Conservation (phyloP, 306 rosid genomes). For the Begonia fuchsioides region DNA sequence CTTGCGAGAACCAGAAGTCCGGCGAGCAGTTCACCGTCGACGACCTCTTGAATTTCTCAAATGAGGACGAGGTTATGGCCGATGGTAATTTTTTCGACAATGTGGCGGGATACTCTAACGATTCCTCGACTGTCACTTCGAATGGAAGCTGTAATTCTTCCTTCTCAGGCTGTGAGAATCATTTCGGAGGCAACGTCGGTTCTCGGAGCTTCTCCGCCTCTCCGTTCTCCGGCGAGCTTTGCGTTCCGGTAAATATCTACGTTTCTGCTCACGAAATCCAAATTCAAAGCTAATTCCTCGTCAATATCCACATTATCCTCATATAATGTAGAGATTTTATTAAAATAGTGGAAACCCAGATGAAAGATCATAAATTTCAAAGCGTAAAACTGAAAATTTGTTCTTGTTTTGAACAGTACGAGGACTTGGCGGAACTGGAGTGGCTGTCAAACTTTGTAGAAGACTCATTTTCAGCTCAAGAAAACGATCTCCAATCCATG, state of each 20-base stretch:
- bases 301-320: no score
- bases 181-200: conserved; percentile 23
- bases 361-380: no score
- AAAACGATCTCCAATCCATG: conserved; percentile 51
- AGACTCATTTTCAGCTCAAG: conserved; percentile 64
- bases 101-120: conserved; percentile 47
- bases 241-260: conserved; percentile 51
- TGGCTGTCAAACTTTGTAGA: conserved; percentile 96
- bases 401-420: conserved; percentile 33
- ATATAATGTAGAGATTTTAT: no score
- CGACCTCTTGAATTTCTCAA: conserved; percentile 77
- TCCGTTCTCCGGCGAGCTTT: conserved; percentile 71
- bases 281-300: no score
- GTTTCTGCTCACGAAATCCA: background rate
- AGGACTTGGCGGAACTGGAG: conserved; percentile 82
- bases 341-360: no score
- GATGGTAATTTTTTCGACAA: conserved; percentile 46
- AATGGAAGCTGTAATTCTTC: conserved; percentile 74
- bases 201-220: conserved; percentile 39
- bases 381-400: background rate
- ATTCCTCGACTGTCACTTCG: conserved; percentile 52
- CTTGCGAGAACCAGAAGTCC: conserved; percentile 39
- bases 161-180: conserved; percentile 39
- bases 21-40: conserved; percentile 64
- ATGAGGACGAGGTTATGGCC: conserved; percentile 53